Evolutionary conservation across 2,329 filamentous ascomycete species (phyloP), one percentile per base, ranked within the genome.

Genomic region (Alternaria viburni): DNA sequence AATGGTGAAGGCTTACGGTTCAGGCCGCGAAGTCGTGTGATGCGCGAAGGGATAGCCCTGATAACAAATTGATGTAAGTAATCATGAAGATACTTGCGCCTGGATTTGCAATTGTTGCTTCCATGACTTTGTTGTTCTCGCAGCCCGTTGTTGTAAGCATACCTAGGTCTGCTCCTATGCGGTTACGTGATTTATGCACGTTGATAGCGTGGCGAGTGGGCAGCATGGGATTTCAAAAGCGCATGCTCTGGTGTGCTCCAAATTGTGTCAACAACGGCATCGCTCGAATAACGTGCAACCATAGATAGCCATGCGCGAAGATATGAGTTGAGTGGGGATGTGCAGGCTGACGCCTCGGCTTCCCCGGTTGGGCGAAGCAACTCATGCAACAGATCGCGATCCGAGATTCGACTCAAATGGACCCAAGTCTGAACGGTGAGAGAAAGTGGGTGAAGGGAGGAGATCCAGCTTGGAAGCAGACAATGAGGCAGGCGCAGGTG

Each of bases 301-400:
- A 17, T 54, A 45, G 36, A 54, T 54, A 36, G 47, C 57, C 21
- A 52, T n/a, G 49, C 25, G 49, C 32, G 57, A 51, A 30, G 19
- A n/a, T 12, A 17, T 44, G 43, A 45, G 56, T 44, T 54, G 50
- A 25, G 56, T 59, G 54, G 56, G 60, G 60, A 25, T 59, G 57
- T 59, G 56, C 60, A 59, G 45, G 32, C 52, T 55, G 58, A 25
- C 56, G 10, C 32, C 15, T 32, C 17, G 49, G 46, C 46, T 47
- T 43, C 25, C 55, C 30, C 25, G 50, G 49, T 30, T 21, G 36
- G 59, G 49, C 57, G 49, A 43, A 41, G 56, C 25, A 52, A 25
- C 26, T 6, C 23, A 54, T 59, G 59, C 55, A 41, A 6, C 25
- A 41, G 21, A 62, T 62, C 55, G 43, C 43, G 56, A 62, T 59